These are phyloP conservation scores for Parsonsia alboflavescens DNA, from an alignment of 257 asterid species.

Conservation along the genomic window DNA sequence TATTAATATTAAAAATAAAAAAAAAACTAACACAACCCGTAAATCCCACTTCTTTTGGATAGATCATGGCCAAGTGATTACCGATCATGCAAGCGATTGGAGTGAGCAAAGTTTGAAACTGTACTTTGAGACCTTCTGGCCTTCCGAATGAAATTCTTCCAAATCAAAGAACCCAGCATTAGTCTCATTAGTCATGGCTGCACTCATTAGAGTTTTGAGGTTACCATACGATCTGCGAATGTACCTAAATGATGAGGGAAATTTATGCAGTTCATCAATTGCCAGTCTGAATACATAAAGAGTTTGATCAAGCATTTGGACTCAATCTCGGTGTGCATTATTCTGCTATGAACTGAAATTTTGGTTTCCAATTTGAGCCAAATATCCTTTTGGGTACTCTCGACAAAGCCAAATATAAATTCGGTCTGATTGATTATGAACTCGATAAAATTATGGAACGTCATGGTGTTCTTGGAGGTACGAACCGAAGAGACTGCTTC, in stretches of 20 bases:
- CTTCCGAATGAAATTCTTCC: slow-evolving; percentile 24
- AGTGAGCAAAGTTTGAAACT: slow-evolving; percentile 33
- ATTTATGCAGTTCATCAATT: slow-evolving; percentile 26
- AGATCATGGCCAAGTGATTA: slow-evolving; percentile 52
- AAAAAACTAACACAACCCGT: too few relatives aligned
- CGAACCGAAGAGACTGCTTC: slow-evolving; percentile 29
- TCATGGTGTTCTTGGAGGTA: slow-evolving; percentile 19
- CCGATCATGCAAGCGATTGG: slow-evolving; percentile 59
- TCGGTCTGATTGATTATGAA: slow-evolving; percentile 31
- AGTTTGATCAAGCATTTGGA: slow-evolving; percentile 57
- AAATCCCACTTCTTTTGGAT: too few relatives aligned
- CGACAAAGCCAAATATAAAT: too few relatives aligned
- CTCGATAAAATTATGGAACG: slow-evolving; percentile 25
- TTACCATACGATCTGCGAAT: slow-evolving; percentile 30
- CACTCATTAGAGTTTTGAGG: slow-evolving; percentile 54
- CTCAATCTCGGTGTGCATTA: slow-evolving; percentile 50
- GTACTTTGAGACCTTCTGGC: slow-evolving; percentile 19
- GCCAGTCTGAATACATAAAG: slow-evolving; percentile 41
- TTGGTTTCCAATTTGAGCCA: slow-evolving; percentile 27
- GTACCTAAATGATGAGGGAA: slow-evolving; percentile 19
- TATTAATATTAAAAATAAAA: too few relatives aligned
- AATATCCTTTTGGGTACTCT: slow-evolving; percentile 10
- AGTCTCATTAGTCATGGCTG: slow-evolving; percentile 64
- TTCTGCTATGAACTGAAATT: slow-evolving; percentile 32
- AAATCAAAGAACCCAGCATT: slow-evolving; percentile 55